Conservation (phyloP, 768 basidiomycete genomes). For the Austroboletus eburneus region DNA sequence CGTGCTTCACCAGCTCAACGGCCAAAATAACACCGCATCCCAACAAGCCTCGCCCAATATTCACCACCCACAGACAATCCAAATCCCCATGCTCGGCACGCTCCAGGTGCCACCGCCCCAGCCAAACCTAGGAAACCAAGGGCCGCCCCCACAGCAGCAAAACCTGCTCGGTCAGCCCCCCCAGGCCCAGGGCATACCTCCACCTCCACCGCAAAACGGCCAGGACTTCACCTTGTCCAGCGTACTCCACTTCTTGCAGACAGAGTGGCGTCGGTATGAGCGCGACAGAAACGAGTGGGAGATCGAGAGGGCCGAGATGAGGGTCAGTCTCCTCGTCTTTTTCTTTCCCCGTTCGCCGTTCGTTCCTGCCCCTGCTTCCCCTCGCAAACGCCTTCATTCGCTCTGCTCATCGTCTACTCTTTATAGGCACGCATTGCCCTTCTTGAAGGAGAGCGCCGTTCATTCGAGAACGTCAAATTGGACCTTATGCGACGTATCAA, state of each 20-base stretch:
- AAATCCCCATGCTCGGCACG: slow-evolving; percentile 69
- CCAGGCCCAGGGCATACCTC: slow-evolving; percentile 56
- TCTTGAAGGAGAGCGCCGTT: slow-evolving; percentile 93
- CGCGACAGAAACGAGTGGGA: slow-evolving; percentile 99
- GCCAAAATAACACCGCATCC: slow-evolving; percentile 19
- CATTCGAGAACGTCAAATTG: slow-evolving; percentile 94
- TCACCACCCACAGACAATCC: slow-evolving; percentile 41
- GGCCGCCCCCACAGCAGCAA: slow-evolving; percentile 52
- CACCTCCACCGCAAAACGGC: slow-evolving; percentile 78
- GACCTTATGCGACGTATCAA: slow-evolving; percentile 96
- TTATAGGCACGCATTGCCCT: slow-evolving; percentile 90
- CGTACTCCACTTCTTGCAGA: slow-evolving; percentile 96
- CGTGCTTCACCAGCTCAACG: slow-evolving; percentile 27
- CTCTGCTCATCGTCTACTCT: slow-evolving; percentile 12
- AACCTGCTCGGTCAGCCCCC: slow-evolving; percentile 50
- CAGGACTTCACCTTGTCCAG: slow-evolving; percentile 92
- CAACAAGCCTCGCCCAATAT: slow-evolving; percentile 30
- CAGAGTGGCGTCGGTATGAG: slow-evolving; percentile 97
- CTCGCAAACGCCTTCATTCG: neutral
- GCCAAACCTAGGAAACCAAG: slow-evolving; percentile 33
- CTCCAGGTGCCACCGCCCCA: slow-evolving; percentile 60
- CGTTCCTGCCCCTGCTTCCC: neutral
- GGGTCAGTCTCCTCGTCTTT: slow-evolving; percentile 53
- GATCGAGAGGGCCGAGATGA: slow-evolving; percentile 98
- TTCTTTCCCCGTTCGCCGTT: slow-evolving; percentile 1